phyloP scores from a whole-genome alignment of 208 protist genomes.

The Novymonas esmeraldas region DNA sequence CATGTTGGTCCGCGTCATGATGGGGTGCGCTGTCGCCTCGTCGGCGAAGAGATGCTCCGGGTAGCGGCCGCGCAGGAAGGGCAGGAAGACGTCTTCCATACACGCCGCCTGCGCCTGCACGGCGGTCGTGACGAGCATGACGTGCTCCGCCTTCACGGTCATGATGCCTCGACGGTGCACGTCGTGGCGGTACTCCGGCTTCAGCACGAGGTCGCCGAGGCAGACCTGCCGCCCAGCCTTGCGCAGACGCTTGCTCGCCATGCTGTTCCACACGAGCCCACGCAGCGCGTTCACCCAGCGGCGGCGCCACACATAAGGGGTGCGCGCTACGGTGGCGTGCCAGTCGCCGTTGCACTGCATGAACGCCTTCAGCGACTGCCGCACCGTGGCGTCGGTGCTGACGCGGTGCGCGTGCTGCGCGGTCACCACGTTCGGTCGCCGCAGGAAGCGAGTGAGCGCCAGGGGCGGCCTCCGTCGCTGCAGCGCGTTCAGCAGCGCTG shows the following conservation, averaged over 20 bases:
- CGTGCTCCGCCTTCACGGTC: slow-evolving; percentile 80
- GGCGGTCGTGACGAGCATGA: slow-evolving; percentile 55
- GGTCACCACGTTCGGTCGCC: slow-evolving; percentile 62
- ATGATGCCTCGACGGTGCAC: slow-evolving; percentile 54
- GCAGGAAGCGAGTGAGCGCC: slow-evolving; percentile 67
- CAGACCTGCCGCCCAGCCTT: slow-evolving; percentile 39
- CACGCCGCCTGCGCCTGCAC: slow-evolving; percentile 52
- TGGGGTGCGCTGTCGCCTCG: slow-evolving; percentile 59
- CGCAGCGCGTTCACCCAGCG: slow-evolving; percentile 84
- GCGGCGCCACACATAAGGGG: slow-evolving; percentile 77
- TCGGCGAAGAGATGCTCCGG: slow-evolving; percentile 62
- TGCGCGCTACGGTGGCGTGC: slow-evolving; percentile 50
- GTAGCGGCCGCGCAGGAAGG: slow-evolving; percentile 79
- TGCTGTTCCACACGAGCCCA: slow-evolving; percentile 77
- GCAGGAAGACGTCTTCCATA: slow-evolving; percentile 82
- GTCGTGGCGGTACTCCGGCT: slow-evolving; percentile 57
- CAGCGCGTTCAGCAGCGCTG: slow-evolving; percentile 78
- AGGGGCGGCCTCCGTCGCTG: slow-evolving; percentile 61
- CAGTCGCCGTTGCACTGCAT: slow-evolving; percentile 71
- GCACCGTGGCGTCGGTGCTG: slow-evolving; percentile 68
- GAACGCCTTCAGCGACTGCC: slow-evolving; percentile 69
- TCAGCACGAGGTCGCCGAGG: slow-evolving; percentile 77
- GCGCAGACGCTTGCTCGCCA: slow-evolving; percentile 74
- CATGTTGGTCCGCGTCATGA: slow-evolving; percentile 74
- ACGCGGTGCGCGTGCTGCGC: slow-evolving; percentile 63